These are phyloP conservation scores for Filobasidium floriforme DNA, from an alignment of 768 basidiomycete species.

Conservation along the genomic window DNA sequence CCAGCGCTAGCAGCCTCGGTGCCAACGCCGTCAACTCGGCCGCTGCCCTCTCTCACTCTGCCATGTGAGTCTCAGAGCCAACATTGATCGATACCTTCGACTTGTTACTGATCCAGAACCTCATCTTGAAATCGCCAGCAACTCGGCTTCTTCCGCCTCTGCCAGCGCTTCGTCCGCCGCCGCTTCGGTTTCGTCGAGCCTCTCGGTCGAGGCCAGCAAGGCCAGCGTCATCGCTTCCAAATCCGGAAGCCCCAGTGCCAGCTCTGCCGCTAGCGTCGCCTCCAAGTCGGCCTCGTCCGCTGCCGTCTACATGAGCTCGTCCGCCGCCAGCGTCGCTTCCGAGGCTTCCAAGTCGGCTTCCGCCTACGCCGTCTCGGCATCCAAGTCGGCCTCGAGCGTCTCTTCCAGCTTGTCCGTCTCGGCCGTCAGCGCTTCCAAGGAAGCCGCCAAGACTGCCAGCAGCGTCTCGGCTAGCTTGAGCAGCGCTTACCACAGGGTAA, in stretches of 20 bases:
- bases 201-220: conserved; percentile 39
- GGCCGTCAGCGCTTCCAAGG: conserved; percentile 33
- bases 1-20: conserved; percentile 30
- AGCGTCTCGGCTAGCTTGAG: conserved; percentile 30
- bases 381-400: conserved; percentile 35
- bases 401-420: conserved; percentile 34
- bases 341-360: conserved; percentile 22
- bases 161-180: conserved; percentile 36
- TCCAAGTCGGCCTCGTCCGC: conserved; percentile 28
- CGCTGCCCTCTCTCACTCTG: conserved; percentile 38
- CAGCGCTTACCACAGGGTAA: conserved; percentile 21
- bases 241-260: conserved; percentile 32
- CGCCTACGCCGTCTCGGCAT: conserved; percentile 28
- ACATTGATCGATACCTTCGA: conserved; percentile 4
- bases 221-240: conserved; percentile 39
- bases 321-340: conserved; percentile 39
- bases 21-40: conserved; percentile 41
- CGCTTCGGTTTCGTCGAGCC: conserved; percentile 34
- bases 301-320: conserved; percentile 37
- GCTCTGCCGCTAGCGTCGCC: conserved; percentile 25
- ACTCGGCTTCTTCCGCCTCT: conserved; percentile 42
- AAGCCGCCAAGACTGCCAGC: conserved; percentile 30
- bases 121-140: conserved; percentile 19
- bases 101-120: background rate
- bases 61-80: conserved; percentile 28